Base-by-base conservation (phyloP, 2,329 filamentous ascomycete genomes). In the Ophiostoma ulmi region DNA sequence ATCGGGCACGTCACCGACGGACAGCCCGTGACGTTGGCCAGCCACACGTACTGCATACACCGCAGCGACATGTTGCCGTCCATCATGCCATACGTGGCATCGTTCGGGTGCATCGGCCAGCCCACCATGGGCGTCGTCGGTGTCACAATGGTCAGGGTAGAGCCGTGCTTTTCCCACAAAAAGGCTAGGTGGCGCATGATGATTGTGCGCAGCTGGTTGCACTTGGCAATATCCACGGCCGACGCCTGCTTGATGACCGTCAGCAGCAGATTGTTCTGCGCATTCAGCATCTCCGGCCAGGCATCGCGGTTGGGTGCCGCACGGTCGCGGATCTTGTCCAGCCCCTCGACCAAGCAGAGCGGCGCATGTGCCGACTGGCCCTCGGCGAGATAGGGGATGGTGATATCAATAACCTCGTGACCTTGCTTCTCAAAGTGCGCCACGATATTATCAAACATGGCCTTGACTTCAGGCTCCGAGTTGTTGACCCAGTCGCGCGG, bases 1-100 rank as follows among this genome's bases (percentile, higher is more conserved):
- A 91, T 88, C 0, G 94, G 93, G 48, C 88, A 88, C 65, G 83
- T 88, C 14, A 96, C 86, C 0, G 91, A 88, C 0, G 94, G 94
- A 67, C 89, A 89, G 0, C 94, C 94, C 0, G 85, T 87, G 75
- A 93, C 89, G 79, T 97, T 97, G 7, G 93, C 91, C 48, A 97
- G 80, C 86, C 91, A 97, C 20, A 91, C 88, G 79, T 92, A 97
- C 78, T 90, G 87, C 92, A 97, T 97, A 77, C 87, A 91, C 36
- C 86, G 83, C n/a, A 97, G 81, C 20, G 87, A 89, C 72, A 81
- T 83, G 77, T 95, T 93, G 0, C 85, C 89, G 78, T 97, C 90
- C 52, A 85, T 89, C 74, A 92, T 82, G 2, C 94, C 94, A 76
- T 93, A 88, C n/a, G 81, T 81, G 20, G 88, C 81, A 58, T 91